Conservation (phyloP, 768 basidiomycete genomes). For the Leccinum sublutescens region DNA sequence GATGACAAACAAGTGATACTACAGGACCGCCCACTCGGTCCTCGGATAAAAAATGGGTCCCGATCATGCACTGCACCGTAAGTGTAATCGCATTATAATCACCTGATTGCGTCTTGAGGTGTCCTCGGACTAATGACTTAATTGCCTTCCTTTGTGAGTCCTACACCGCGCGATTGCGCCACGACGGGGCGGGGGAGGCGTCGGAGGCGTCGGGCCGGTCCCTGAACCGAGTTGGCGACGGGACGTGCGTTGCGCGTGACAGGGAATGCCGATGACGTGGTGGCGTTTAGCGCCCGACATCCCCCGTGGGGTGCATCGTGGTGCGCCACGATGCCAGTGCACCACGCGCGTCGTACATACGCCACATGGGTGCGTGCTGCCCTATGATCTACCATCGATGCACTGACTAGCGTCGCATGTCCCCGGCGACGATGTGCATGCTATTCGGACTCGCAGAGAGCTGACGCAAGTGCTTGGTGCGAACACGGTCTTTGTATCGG, state of each 20-base stretch:
- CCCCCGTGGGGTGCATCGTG: background rate
- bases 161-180: background rate
- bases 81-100: background rate
- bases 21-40: background rate
- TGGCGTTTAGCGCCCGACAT: background rate
- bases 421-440: too few relatives aligned
- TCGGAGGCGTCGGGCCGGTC: background rate
- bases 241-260: background rate
- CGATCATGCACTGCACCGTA: background rate
- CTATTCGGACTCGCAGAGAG: background rate
- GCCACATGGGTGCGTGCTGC: background rate
- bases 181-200: background rate
- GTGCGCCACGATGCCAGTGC: background rate
- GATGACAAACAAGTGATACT: background rate
- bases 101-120: background rate
- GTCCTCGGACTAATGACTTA: background rate
- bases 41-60: background rate
- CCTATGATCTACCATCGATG: background rate
- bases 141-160: background rate
- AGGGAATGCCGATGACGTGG: background rate
- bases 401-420: background rate
- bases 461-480: background rate
- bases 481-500: background rate
- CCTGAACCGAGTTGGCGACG: background rate
- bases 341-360: too few relatives aligned